Evolutionary conservation across 2,329 filamentous ascomycete genomes (phyloP).

Genomic region (Scytalidium lignicola): DNA sequence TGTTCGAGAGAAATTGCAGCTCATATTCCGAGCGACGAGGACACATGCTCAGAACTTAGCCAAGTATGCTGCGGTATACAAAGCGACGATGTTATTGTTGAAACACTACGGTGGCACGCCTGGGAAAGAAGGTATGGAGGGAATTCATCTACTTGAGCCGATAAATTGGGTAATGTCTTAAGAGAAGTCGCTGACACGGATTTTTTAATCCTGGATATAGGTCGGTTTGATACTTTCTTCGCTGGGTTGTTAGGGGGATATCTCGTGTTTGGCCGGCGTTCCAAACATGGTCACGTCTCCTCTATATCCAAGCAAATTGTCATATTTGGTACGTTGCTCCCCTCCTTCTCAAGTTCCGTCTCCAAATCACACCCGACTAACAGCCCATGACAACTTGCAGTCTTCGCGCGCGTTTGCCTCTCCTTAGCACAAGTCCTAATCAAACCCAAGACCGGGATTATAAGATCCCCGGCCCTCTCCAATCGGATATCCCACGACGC

Average conservation of each 20-base stretch:
- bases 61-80: conserved; percentile 88
- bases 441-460: conserved; percentile 52
- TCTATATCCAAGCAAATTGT: conserved; percentile 95
- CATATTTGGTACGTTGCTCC: conserved; percentile 60
- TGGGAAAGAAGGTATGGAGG: conserved; percentile 50
- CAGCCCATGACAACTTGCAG: conserved; percentile 29
- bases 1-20: conserved; percentile 67
- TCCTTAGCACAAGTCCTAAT: conserved; percentile 80
- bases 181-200: background rate
- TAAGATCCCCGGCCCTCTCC: conserved; percentile 38
- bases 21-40: conserved; percentile 80
- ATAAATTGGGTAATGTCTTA: background rate
- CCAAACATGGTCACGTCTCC: conserved; percentile 63
- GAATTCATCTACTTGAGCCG: background rate
- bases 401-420: conserved; percentile 86
- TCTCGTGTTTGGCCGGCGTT: conserved; percentile 74
- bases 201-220: conserved; percentile 39
- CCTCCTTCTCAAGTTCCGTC: background rate
- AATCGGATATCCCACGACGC: conserved; percentile 59
- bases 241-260: conserved; percentile 88
- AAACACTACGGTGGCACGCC: conserved; percentile 54
- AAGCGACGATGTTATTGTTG: conserved; percentile 71
- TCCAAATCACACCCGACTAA: background rate
- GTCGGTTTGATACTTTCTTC: conserved; percentile 77
- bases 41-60: conserved; percentile 91